Evolutionary conservation across 2,329 filamentous ascomycete genomes (phyloP).

Genomic region (Capronia epimyces): DNA sequence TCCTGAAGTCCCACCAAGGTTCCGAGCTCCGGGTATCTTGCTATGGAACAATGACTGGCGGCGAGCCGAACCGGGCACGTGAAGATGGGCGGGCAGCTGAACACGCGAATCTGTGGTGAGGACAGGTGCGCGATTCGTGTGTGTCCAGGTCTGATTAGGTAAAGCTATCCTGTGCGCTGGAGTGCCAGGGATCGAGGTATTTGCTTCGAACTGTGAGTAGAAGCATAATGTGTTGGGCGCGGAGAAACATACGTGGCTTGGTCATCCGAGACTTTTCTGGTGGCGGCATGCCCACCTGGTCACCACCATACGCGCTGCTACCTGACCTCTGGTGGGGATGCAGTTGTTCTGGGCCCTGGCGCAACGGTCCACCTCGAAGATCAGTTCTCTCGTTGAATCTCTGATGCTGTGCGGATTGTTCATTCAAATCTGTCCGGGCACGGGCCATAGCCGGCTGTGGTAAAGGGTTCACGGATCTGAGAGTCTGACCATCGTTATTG

Average conservation of each 20-base stretch:
- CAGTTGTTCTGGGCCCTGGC: slow-evolving; percentile 35
- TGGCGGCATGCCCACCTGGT: slow-evolving; percentile 10
- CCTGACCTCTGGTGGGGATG: slow-evolving; percentile 34
- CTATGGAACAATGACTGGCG: slow-evolving; percentile 2
- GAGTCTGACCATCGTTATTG: slow-evolving; percentile 45
- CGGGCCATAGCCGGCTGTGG: slow-evolving; percentile 20
- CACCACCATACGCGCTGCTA: slow-evolving; percentile 11
- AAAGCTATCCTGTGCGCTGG: slow-evolving; percentile 10
- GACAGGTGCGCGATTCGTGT: slow-evolving; percentile 14
- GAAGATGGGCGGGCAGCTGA: not conserved
- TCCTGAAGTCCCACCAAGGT: slow-evolving; percentile 2
- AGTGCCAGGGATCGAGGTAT: slow-evolving; percentile 3
- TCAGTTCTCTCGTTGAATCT: slow-evolving; percentile 23
- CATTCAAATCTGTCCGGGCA: slow-evolving; percentile 24
- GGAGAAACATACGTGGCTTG: slow-evolving; percentile 6
- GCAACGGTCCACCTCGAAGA: slow-evolving; percentile 23
- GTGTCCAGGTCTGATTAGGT: slow-evolving; percentile 2
- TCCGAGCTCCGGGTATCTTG: slow-evolving; percentile 3
- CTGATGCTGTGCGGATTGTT: not conserved
- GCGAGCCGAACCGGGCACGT: slow-evolving; percentile 6
- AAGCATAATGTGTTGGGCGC: not conserved
- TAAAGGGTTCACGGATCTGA: slow-evolving; percentile 36
- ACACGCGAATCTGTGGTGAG: slow-evolving; percentile 6
- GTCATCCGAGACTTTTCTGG: not conserved
- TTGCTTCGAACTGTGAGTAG: slow-evolving; percentile 13